Conservation (phyloP, 73 alveolate species). For the Symbiodinium pilosum region DNA sequence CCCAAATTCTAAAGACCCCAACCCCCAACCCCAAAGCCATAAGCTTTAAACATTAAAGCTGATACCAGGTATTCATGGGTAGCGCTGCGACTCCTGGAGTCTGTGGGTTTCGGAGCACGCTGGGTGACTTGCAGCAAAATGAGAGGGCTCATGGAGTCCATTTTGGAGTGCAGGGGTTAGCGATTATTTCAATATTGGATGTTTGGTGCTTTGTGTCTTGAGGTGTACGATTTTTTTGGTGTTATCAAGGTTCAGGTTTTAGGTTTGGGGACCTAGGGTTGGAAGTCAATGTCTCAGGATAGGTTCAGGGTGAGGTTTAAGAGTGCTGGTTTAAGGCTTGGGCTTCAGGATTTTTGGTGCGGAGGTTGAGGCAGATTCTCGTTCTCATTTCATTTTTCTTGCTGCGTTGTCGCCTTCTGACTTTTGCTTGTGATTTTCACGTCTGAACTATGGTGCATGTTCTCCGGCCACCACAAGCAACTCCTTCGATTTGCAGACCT, state of each 20-base stretch:
- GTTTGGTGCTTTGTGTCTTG: background rate
- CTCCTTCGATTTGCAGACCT: too few species aligned
- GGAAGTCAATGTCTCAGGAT: background rate
- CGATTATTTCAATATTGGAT: background rate
- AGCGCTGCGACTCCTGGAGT: constrained; percentile 28
- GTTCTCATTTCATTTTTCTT: too few species aligned
- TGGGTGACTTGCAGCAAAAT: background rate
- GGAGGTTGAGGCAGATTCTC: too few species aligned
- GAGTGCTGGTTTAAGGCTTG: background rate
- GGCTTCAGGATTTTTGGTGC: too few species aligned
- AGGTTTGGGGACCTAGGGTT: background rate
- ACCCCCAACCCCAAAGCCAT: background rate
- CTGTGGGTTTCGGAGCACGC: constrained; percentile 17
- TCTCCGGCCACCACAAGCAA: too few species aligned
- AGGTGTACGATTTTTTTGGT: background rate
- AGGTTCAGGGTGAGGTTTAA: background rate
- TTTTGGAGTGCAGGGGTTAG: background rate
- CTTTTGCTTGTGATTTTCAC: too few species aligned
- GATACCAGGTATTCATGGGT: constrained; percentile 51
- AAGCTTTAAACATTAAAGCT: background rate
- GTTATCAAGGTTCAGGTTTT: background rate
- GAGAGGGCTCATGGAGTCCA: background rate
- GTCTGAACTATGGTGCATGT: too few species aligned
- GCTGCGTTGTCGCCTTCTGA: too few species aligned
- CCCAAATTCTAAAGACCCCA: background rate